Evolutionary conservation across 257 asterid species (phyloP).

Genomic region (Hygrophila difformis): DNA sequence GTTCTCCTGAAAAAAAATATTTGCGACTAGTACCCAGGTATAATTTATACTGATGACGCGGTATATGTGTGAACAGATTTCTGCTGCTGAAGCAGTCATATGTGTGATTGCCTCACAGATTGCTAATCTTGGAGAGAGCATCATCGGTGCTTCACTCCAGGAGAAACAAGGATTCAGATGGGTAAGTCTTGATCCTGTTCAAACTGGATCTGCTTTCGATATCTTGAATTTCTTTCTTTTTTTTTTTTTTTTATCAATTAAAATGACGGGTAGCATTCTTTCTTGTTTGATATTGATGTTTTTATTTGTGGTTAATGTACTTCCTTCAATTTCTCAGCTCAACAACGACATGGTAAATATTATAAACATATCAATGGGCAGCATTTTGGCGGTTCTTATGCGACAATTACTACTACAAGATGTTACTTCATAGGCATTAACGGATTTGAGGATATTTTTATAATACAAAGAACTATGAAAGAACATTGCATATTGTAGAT

Average conservation of each 20-base stretch:
- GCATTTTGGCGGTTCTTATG: slow-evolving; percentile 69
- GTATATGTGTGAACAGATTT: slow-evolving; percentile 36
- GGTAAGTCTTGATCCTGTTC: slow-evolving; percentile 27
- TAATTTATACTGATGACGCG: background rate
- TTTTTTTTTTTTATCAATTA: too few species aligned
- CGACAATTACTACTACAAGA: slow-evolving; percentile 31
- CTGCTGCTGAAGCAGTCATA: slow-evolving; percentile 35
- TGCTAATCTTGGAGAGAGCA: slow-evolving; percentile 93
- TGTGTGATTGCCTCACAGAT: slow-evolving; percentile 88
- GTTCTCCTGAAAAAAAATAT: too few species aligned
- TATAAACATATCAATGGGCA: slow-evolving; percentile 78
- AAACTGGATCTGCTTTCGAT: too few species aligned
- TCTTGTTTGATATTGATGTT: too few species aligned
- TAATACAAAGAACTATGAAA: too few species aligned
- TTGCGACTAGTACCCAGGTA: too few species aligned
- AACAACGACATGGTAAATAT: slow-evolving; percentile 80
- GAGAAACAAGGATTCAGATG: slow-evolving; percentile 44
- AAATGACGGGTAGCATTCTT: too few species aligned
- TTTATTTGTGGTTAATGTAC: too few species aligned
- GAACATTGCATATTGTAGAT: too few species aligned
- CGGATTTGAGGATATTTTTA: background rate
- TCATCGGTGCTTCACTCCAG: slow-evolving; percentile 73
- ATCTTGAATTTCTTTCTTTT: background rate
- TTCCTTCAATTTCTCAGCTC: slow-evolving; percentile 38
- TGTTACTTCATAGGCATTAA: slow-evolving; percentile 4